phyloP scores from a whole-genome alignment of 2,329 filamentous ascomycete species.

The Nothopassalora personata region DNA sequence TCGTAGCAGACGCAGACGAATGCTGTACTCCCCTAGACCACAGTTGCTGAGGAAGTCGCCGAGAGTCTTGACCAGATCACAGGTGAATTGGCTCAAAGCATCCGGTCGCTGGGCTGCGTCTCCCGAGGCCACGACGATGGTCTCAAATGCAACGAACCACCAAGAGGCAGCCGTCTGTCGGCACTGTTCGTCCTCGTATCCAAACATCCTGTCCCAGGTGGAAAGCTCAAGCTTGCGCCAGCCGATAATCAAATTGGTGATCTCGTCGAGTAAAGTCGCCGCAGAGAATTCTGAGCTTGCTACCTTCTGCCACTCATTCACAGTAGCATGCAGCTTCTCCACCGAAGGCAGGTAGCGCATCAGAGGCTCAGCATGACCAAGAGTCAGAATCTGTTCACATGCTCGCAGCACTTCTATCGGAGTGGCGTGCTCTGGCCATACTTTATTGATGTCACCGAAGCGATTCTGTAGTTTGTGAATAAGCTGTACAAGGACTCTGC shows the following conservation, averaged over 20 bases:
- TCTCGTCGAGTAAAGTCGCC: constrained; percentile 62
- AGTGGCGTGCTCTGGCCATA: constrained; percentile 70
- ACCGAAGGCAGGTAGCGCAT: constrained; percentile 79
- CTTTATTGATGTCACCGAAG: constrained; percentile 62
- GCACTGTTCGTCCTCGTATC: constrained; percentile 73
- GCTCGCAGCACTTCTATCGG: constrained; percentile 70
- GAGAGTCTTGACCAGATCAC: constrained; percentile 67
- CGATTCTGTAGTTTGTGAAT: constrained; percentile 63
- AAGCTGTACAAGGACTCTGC: constrained; percentile 65
- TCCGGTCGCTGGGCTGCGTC: constrained; percentile 31
- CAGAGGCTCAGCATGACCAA: constrained; percentile 75
- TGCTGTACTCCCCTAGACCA: constrained; percentile 69
- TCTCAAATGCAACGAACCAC: constrained; percentile 97
- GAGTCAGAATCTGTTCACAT: constrained; percentile 68
- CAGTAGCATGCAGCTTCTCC: constrained; percentile 76
- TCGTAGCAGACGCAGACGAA: constrained; percentile 64
- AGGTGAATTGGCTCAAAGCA: constrained; percentile 55
- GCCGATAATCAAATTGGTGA: constrained; percentile 75
- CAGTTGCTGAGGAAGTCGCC: constrained; percentile 74
- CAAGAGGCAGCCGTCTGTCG: constrained; percentile 75
- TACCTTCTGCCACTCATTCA: constrained; percentile 94
- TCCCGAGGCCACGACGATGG: constrained; percentile 60
- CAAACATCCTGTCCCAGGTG: constrained; percentile 85
- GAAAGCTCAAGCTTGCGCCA: constrained; percentile 90
- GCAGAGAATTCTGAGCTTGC: constrained; percentile 75